These are phyloP conservation scores for Globisporangium irregulare DNA, from an alignment of 352 stramenopile genomes.

Conservation along the genomic window DNA sequence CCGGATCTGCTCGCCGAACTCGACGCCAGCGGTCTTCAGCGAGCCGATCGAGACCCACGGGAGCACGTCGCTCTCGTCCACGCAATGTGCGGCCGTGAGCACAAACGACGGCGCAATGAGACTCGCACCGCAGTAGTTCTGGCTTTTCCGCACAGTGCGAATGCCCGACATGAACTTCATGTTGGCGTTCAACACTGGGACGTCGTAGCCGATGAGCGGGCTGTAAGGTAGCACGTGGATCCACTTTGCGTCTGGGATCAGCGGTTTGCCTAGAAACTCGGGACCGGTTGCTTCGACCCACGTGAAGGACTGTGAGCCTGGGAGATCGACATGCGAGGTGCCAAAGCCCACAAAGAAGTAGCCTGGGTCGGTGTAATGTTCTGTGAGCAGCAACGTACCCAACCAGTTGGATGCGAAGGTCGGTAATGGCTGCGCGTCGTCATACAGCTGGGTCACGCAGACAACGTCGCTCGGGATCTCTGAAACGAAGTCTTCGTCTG, in stretches of 20 bases:
- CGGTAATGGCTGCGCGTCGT: neutral
- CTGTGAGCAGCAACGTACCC: neutral
- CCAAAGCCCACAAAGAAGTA: slow-evolving; percentile 10
- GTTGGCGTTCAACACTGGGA: neutral
- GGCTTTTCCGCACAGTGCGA: slow-evolving; percentile 2
- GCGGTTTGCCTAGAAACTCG: slow-evolving; percentile 10
- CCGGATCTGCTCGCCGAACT: slow-evolving; percentile 27
- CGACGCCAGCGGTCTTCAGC: slow-evolving; percentile 15
- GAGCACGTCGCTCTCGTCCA: slow-evolving; percentile 14
- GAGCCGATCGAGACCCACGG: slow-evolving; percentile 27
- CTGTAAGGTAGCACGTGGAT: neutral
- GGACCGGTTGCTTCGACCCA: slow-evolving; percentile 10
- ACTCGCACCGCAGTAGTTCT: slow-evolving; percentile 14
- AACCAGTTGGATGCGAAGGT: neutral
- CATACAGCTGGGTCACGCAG: neutral
- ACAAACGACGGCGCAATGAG: slow-evolving; percentile 12
- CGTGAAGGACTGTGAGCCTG: slow-evolving; percentile 5
- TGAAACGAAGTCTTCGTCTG: neutral
- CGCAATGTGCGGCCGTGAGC: slow-evolving; percentile 15
- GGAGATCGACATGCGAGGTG: slow-evolving; percentile 2
- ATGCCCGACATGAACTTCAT: slow-evolving; percentile 14
- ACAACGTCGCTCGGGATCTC: slow-evolving; percentile 5
- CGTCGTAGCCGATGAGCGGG: neutral
- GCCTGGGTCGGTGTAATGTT: neutral
- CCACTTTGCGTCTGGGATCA: neutral